A percentile compares a stretch with the other conserved stretches of the same genome.
Conservation (phyloP, 2,329 filamentous ascomycete genomes). For the Xylariaceae sp. region DNA sequence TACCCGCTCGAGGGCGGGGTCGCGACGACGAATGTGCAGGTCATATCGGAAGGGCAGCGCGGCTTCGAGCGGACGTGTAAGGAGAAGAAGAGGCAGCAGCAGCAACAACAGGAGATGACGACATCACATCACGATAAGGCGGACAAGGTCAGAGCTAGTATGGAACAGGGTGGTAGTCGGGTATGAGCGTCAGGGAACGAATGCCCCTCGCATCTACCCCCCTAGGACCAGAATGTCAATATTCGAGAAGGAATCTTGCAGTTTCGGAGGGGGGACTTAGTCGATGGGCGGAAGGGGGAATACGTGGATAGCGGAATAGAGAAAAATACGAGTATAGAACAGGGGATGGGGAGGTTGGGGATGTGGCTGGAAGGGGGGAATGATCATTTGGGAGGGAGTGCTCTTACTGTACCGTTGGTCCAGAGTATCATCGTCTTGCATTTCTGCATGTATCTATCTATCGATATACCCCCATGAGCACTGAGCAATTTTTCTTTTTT, state of each 20-base stretch:
- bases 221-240: background rate
- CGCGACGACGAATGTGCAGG: conserved; percentile 17
- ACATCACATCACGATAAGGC: background rate
- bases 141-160: conserved; percentile 1
- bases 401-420: background rate
- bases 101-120: conserved; percentile 14
- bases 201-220: background rate
- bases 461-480: background rate
- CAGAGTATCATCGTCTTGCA: background rate
- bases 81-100: background rate
- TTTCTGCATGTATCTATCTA: background rate
- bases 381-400: background rate
- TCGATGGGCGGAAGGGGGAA: background rate
- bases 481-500: background rate
- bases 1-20: conserved; percentile 6
- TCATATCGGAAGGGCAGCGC: conserved; percentile 26
- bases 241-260: background rate
- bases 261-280: background rate
- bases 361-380: background rate
- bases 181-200: background rate
- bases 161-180: conserved; percentile 1
- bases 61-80: conserved; percentile 24
- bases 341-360: background rate
- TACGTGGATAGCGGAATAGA: background rate
- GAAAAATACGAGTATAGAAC: background rate